phyloP scores from a whole-genome alignment of 2,329 filamentous ascomycete species.

The Amylocarpus encephaloides region DNA sequence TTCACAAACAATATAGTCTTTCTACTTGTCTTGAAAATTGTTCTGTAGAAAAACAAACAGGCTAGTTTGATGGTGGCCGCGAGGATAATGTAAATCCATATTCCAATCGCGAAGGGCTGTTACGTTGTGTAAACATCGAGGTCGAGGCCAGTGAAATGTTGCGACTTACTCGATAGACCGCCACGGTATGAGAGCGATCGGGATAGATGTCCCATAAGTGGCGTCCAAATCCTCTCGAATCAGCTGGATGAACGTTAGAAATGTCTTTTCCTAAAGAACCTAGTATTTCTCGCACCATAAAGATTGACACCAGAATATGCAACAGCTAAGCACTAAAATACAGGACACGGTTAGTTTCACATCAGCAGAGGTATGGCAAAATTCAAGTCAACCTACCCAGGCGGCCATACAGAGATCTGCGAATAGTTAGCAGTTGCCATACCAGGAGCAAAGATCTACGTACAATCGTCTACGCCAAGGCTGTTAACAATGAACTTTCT shows the following conservation, averaged over 20 bases:
- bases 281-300: not conserved
- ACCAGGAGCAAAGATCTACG: not conserved
- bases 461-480: slow-evolving; percentile 3
- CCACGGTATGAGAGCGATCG: not conserved
- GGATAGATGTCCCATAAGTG: slow-evolving; percentile 3
- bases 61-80: slow-evolving; percentile 1
- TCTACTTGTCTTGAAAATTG: not conserved
- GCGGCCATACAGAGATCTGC: not conserved
- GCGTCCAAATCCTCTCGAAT: not conserved
- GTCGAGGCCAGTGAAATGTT: not conserved
- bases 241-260: not conserved
- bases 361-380: not conserved
- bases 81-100: not conserved
- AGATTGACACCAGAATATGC: not conserved
- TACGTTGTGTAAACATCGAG: not conserved
- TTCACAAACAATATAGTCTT: slow-evolving; percentile 4
- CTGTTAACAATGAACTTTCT: slow-evolving; percentile 1
- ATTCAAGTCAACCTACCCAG: not conserved
- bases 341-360: not conserved
- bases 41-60: slow-evolving; percentile 5
- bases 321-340: not conserved
- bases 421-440: not conserved
- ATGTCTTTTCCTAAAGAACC: not conserved
- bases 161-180: not conserved
- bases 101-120: not conserved